phyloP scores from a whole-genome alignment of 495 filamentous ascomycete species.

The Trichodelitschia bisporula region DNA sequence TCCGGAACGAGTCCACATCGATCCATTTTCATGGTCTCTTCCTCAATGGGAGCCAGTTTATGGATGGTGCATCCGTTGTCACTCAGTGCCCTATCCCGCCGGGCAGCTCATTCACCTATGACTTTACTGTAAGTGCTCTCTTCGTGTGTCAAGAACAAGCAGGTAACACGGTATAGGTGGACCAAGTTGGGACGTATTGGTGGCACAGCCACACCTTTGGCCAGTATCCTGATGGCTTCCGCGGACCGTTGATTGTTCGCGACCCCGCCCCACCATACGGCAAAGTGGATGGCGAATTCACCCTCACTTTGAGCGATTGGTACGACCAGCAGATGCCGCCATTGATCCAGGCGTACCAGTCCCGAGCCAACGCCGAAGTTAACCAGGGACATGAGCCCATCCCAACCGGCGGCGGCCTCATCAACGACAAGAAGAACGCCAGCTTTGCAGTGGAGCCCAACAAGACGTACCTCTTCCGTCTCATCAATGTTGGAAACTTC shows the following conservation, averaged over 20 bases:
- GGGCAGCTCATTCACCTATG: constrained; percentile 40
- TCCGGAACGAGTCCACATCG: constrained; percentile 43
- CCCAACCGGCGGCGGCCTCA: too few relatives aligned
- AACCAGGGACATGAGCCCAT: too few relatives aligned
- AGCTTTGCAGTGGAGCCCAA: constrained; percentile 8
- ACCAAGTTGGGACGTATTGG: constrained; percentile 16
- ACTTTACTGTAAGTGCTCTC: constrained; percentile 53
- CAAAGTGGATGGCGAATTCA: not conserved
- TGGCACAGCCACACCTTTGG: constrained; percentile 14
- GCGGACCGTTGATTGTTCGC: constrained; percentile 26
- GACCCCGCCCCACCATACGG: too few relatives aligned
- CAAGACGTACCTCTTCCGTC: constrained; percentile 11
- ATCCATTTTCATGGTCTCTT: constrained; percentile 66
- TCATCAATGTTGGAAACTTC: constrained; percentile 13
- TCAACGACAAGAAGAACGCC: constrained; percentile 33
- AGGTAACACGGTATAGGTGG: too few relatives aligned
- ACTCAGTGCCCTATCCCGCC: constrained; percentile 45
- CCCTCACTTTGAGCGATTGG: constrained; percentile 20
- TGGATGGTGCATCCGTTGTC: constrained; percentile 52
- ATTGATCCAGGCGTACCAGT: not conserved
- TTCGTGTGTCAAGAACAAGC: too few relatives aligned
- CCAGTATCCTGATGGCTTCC: constrained; percentile 24
- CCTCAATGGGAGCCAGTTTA: constrained; percentile 38
- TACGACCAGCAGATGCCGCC: not conserved
- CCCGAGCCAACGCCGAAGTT: too few relatives aligned